Evolutionary conservation across 805 yeast species (phyloP), one percentile per base, ranked within the genome.

Genomic region (Pichia eremophila): DNA sequence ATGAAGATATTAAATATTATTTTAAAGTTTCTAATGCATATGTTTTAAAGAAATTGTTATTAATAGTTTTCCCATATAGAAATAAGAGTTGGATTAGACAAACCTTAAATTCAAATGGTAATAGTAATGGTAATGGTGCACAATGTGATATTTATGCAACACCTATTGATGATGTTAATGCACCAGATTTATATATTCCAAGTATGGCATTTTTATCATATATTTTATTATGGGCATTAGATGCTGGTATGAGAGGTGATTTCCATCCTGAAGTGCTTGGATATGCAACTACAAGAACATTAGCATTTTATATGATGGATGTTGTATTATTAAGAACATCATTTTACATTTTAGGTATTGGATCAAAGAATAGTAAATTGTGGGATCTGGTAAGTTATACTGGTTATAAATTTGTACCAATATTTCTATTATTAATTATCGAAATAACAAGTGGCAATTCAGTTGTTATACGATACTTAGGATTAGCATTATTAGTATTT

Each of bases 131-230:
- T 50, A 25, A 39, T 61, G 8, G 31, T 54, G 37, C 17, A 14
- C 41, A 12, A 8, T 17, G 55, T 46, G 50, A 75, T 70, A 39
- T 55, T 19, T 87, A 73, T 63, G 82, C 87, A 2, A 79, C 86
- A 11, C 96, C 99, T 15, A 67, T 76, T 41, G 86, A 85, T 51
- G 99, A 93, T 62, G 73, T 83, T 49, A 93, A 95, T 60, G 95
- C 98, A 0, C 99, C 99, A 3, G 99, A 93, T 63, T 75, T 93
- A 70, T 93, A 93, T 65, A 86, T 93, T 46, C 99, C 99, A 7
- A 67, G 86, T 51, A 93, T 95, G 97, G 86, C 96, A 2, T 77
- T 85, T 57, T 78, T 88, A 44, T 88, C 98, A 0, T 90, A 90
- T 60, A 82, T 91, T 44, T 69, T 93, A 51, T 73, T 87, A 36